These are phyloP conservation scores for Viola odorata DNA, from an alignment of 345 rosid genomes.

Conservation along the genomic window DNA sequence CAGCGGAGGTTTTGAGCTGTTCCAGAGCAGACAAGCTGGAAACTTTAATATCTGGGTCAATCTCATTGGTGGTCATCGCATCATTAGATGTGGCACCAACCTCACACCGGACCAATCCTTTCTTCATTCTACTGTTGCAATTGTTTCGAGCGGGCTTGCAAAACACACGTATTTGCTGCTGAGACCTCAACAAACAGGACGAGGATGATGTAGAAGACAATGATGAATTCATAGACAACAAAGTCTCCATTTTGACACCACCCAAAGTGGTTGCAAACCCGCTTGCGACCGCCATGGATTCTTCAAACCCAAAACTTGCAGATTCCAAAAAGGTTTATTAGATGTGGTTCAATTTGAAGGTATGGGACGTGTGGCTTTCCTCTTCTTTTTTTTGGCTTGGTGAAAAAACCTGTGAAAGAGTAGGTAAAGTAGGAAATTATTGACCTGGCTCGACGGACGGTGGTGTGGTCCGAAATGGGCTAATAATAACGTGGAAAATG, in stretches of 20 bases:
- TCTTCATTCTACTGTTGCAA: background rate
- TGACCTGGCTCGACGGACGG: background rate
- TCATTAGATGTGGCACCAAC: slow-evolving; percentile 15
- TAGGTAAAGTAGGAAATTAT: background rate
- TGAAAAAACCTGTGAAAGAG: background rate
- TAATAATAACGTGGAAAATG: background rate
- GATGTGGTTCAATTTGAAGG: background rate
- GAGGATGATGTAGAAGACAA: slow-evolving; percentile 1
- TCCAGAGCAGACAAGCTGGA: slow-evolving; percentile 31
- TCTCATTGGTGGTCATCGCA: slow-evolving; percentile 1
- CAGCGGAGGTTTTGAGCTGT: slow-evolving; percentile 32
- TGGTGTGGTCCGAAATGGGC: background rate
- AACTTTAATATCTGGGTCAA: slow-evolving; percentile 13
- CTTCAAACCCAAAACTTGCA: background rate
- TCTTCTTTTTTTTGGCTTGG: background rate
- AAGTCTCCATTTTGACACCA: slow-evolving; percentile 27
- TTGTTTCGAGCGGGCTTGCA: slow-evolving; percentile 3
- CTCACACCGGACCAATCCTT: slow-evolving; percentile 23
- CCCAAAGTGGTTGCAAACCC: slow-evolving; percentile 19
- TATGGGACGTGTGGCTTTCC: slow-evolving; percentile 9
- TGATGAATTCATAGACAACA: slow-evolving; percentile 18
- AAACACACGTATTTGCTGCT: slow-evolving; percentile 1
- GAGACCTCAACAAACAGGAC: background rate
- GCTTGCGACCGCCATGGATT: slow-evolving; percentile 18
- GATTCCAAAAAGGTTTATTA: background rate